A percentile compares a stretch with the other conserved stretches of the same genome.
These are phyloP conservation scores for Calonectria hawksworthii DNA, from an alignment of 2,329 filamentous ascomycete species.

Conservation along the genomic window DNA sequence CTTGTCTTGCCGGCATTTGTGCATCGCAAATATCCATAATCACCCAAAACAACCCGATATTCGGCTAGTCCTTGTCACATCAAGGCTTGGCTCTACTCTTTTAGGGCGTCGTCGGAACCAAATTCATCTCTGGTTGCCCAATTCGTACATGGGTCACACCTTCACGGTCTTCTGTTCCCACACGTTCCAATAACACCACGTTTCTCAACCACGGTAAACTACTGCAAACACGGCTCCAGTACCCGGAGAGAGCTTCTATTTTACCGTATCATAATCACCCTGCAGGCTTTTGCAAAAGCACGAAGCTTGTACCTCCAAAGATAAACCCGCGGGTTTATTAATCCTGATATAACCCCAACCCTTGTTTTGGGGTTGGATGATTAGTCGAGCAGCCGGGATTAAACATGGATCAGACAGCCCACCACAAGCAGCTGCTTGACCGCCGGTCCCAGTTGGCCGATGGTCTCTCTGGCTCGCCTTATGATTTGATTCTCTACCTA, in stretches of 20 bases:
- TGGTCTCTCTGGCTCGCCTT: constrained; percentile 64
- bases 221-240: not conserved
- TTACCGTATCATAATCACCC: not conserved
- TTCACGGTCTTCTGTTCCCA: not conserved
- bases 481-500: constrained; percentile 75
- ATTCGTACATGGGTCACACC: constrained; percentile 10
- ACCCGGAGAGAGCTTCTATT: not conserved
- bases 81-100: not conserved
- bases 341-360: constrained; percentile 10
- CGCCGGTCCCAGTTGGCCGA: constrained; percentile 71
- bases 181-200: not conserved
- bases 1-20: not conserved
- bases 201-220: not conserved
- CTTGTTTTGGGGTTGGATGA: not conserved
- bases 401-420: constrained; percentile 53
- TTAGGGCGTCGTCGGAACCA: not conserved
- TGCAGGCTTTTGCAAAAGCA: not conserved
- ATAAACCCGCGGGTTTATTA: constrained; percentile 1
- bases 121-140: not conserved
- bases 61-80: not conserved
- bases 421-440: constrained; percentile 62
- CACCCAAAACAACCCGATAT: not conserved
- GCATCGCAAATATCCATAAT: not conserved
- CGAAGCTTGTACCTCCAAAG: not conserved
- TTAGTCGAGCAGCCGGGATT: not conserved